Evolutionary conservation across 2,329 filamentous ascomycete genomes (phyloP).

Genomic region (Scortechinia acanthostroma): DNA sequence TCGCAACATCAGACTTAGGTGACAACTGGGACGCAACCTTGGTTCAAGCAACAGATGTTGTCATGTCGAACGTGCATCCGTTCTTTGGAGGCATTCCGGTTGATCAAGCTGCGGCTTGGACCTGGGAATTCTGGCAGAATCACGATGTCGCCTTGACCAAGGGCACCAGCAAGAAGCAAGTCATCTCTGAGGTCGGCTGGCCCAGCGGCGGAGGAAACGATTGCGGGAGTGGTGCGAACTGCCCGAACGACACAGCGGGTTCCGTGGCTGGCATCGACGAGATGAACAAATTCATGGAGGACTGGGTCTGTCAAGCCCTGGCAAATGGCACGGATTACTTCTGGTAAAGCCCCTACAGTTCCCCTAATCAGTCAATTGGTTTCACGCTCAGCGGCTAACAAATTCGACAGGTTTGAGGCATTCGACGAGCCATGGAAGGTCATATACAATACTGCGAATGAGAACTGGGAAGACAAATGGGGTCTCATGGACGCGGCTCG

Average conservation of each 20-base stretch:
- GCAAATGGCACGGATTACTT: constrained; percentile 64
- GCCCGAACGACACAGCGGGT: constrained; percentile 35
- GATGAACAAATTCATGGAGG: constrained; percentile 61
- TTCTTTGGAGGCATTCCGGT: constrained; percentile 63
- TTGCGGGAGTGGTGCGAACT: constrained; percentile 36
- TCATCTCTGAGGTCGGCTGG: constrained; percentile 68
- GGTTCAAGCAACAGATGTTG: constrained; percentile 47
- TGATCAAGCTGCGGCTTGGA: constrained; percentile 51
- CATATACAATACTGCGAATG: constrained; percentile 39
- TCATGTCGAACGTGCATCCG: constrained; percentile 72
- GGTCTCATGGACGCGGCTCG: constrained; percentile 61
- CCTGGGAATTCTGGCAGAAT: constrained; percentile 54
- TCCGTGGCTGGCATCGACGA: constrained; percentile 56
- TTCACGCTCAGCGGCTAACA: too few relatives aligned
- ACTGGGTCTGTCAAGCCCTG: constrained; percentile 57
- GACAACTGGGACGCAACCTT: constrained; percentile 59
- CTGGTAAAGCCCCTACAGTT: constrained; percentile 41
- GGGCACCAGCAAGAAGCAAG: constrained; percentile 34
- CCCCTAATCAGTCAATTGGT: too few relatives aligned
- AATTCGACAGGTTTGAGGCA: constrained; percentile 43
- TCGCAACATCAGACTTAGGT: constrained; percentile 63
- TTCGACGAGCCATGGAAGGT: constrained; percentile 72
- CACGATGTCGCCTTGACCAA: constrained; percentile 47
- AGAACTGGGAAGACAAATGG: constrained; percentile 69
- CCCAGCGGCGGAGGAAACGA: constrained; percentile 57